Conservation (phyloP, 2,329 filamentous ascomycete genomes). For the Periconia macrospinosa region DNA sequence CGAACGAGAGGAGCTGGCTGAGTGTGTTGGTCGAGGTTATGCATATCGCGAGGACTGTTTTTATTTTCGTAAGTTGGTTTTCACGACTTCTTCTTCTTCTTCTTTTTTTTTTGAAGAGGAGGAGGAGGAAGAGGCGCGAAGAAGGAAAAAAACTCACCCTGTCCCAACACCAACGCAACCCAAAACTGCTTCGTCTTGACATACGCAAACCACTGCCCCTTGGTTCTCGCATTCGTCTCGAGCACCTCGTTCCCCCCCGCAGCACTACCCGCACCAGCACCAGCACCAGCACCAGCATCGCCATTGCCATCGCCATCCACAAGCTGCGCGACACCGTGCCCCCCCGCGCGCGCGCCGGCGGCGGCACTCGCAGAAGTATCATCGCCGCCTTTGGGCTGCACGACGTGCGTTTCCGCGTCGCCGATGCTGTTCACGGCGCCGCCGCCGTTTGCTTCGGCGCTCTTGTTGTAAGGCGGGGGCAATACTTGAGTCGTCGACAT, state of each 20-base stretch:
- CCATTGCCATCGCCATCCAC: slow-evolving; percentile 1
- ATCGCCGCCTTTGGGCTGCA: slow-evolving; percentile 25
- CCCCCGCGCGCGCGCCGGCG: slow-evolving; percentile 40
- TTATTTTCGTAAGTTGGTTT: neutral
- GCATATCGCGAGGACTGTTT: slow-evolving; percentile 62
- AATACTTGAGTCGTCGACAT: neutral
- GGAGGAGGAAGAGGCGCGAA: neutral
- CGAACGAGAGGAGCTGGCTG: slow-evolving; percentile 68
- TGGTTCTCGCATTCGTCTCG: slow-evolving; percentile 43
- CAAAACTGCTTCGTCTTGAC: slow-evolving; percentile 86
- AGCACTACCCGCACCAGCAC: neutral
- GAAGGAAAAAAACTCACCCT: slow-evolving; percentile 29
- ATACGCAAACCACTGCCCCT: slow-evolving; percentile 64
- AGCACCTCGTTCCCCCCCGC: slow-evolving; percentile 16
- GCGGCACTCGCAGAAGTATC: slow-evolving; percentile 17
- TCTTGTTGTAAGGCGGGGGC: neutral
- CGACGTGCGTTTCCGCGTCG: neutral
- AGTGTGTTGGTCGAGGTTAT: slow-evolving; percentile 94
- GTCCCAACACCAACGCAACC: slow-evolving; percentile 76
- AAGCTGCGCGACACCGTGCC: slow-evolving; percentile 13
- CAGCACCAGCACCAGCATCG: no score
- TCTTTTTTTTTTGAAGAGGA: neutral
- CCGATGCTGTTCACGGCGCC: slow-evolving; percentile 8
- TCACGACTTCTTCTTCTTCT: neutral
- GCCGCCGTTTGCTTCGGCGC: slow-evolving; percentile 9